Percentiles rank a stretch among this genome's conserved stretches.
phyloP scores from a whole-genome alignment of 768 basidiomycete species.

The Mycena crocata region DNA sequence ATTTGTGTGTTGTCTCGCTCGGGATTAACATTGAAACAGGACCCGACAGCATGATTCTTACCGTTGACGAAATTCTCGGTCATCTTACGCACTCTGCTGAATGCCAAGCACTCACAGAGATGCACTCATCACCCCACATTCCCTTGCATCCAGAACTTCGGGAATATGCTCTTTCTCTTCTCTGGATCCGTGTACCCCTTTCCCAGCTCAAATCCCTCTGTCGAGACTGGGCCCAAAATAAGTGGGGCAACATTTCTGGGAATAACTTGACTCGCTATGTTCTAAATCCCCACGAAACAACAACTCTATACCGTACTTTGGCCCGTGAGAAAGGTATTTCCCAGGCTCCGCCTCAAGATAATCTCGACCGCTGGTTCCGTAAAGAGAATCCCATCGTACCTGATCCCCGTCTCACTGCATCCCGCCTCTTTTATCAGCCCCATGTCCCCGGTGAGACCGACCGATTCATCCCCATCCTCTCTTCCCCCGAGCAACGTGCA shows the following conservation, averaged over 20 bases:
- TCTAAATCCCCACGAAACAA: not conserved
- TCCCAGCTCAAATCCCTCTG: not conserved
- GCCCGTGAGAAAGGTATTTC: slow-evolving; percentile 1
- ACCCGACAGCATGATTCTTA: not conserved
- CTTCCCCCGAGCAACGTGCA: slow-evolving; percentile 7
- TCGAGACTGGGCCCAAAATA: not conserved
- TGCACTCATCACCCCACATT: not conserved
- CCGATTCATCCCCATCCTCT: slow-evolving; percentile 1
- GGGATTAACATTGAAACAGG: too few species aligned
- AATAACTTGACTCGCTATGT: not conserved
- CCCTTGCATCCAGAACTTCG: slow-evolving; percentile 2
- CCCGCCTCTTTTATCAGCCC: not conserved
- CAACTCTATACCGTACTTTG: slow-evolving; percentile 8
- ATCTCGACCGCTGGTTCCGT: not conserved
- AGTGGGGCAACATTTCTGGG: not conserved
- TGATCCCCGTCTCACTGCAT: slow-evolving; percentile 3
- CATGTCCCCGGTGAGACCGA: slow-evolving; percentile 9
- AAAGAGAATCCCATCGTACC: not conserved
- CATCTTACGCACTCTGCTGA: not conserved
- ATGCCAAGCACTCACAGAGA: not conserved
- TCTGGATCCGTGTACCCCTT: not conserved
- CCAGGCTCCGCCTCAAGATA: not conserved
- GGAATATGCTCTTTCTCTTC: not conserved
- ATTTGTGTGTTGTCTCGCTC: too few species aligned
- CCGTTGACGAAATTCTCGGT: not conserved